These are phyloP conservation scores for Aurinia saxatilis DNA, from an alignment of 345 rosid genomes.

Conservation along the genomic window DNA sequence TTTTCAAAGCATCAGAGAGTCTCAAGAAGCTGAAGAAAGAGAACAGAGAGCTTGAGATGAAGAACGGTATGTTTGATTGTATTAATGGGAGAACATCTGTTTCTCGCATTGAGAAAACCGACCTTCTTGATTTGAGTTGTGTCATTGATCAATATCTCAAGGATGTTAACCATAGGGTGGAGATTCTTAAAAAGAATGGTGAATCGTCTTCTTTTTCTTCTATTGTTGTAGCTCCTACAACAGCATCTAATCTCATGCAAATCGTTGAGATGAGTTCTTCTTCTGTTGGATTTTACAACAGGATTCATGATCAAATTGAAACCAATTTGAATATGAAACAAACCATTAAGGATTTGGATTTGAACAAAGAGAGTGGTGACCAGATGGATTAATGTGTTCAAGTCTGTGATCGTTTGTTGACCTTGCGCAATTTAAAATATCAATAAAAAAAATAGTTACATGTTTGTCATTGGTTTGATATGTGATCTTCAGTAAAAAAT, in stretches of 20 bases:
- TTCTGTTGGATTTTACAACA: background rate
- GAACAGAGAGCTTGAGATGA: conserved; percentile 27
- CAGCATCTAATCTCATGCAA: conserved; percentile 5
- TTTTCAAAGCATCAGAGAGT: background rate
- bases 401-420: background rate
- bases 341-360: conserved; percentile 1
- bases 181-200: background rate
- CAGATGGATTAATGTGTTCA: background rate
- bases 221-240: background rate
- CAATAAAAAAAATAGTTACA: background rate
- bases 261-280: conserved; percentile 3
- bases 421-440: background rate
- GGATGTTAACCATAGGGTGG: conserved; percentile 1
- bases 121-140: conserved; percentile 15
- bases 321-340: background rate
- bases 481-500: background rate
- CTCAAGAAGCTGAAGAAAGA: background rate
- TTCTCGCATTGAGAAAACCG: background rate
- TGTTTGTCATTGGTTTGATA: background rate
- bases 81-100: background rate
- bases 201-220: background rate
- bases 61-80: conserved; percentile 20
- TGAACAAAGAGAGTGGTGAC: conserved; percentile 7
- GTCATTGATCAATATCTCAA: conserved; percentile 20
- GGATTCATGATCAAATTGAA: background rate